Conservation (phyloP, 495 filamentous ascomycete species). For the Aspergillus leporis region DNA sequence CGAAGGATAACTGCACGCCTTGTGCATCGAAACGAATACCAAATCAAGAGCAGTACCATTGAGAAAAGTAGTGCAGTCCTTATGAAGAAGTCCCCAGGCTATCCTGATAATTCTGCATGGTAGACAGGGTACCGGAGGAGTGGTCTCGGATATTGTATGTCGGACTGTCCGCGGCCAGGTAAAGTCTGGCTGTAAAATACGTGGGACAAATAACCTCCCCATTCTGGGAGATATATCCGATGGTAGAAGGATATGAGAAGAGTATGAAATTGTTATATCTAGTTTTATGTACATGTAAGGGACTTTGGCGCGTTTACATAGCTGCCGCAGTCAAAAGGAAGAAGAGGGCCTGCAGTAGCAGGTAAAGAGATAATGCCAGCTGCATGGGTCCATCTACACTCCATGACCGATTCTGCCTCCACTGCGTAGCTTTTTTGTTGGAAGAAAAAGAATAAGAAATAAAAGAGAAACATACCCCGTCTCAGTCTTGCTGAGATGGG, state of each 20-base stretch:
- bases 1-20: constrained; percentile 33
- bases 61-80: constrained; percentile 24
- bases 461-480: too few relatives aligned
- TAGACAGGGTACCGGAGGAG: constrained; percentile 10
- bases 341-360: too few relatives aligned
- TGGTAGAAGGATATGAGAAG: neutral
- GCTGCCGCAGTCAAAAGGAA: too few relatives aligned
- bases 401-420: too few relatives aligned
- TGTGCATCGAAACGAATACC: constrained; percentile 21
- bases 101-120: constrained; percentile 9
- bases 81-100: constrained; percentile 29
- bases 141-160: constrained; percentile 16
- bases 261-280: too few relatives aligned
- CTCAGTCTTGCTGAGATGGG: too few relatives aligned
- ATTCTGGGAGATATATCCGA: neutral
- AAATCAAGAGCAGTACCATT: constrained; percentile 30
- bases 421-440: too few relatives aligned
- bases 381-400: too few relatives aligned
- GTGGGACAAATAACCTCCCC: constrained; percentile 6
- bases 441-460: too few relatives aligned
- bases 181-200: constrained; percentile 27
- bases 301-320: too few relatives aligned
- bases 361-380: too few relatives aligned
- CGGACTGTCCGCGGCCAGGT: constrained; percentile 24
- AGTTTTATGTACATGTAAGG: too few relatives aligned